Base-by-base conservation (phyloP, 805 yeast genomes). In the Wickerhamiella lipophila region DNA sequence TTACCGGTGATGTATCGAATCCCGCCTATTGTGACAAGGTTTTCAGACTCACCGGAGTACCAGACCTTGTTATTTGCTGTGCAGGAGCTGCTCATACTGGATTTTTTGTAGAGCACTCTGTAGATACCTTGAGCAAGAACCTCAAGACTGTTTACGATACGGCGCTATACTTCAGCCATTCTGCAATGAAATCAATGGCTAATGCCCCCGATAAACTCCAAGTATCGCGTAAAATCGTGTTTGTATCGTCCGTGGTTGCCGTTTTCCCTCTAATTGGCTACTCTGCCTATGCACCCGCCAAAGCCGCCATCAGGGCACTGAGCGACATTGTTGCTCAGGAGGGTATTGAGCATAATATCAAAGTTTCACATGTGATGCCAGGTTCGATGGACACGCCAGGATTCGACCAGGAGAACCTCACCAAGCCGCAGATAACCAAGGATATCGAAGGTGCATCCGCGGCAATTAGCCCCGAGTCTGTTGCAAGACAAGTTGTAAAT, bases 311-410 rank as follows among this genome's bases (percentile, higher is more conserved):
- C 13, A 73, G 83, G 58, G 69, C 94, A 0, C 67, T 92, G 12
- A 79, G 87, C 0, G 83, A 82, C 44, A 69, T 82, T 5, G 65
- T 92, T 48, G 77, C 96, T 53, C 96, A 88, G 56, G 99, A 92
- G 61, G 70, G 82, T 39, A 58, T 71, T 0, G 80, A 82, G 5
- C 79, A 77, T 58, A 74, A 79, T 52, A 78, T 81, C 53, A 66
- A 81, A 23, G 83, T 92, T 0, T 74, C 81, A 4, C 78, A 85
- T 52, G 77, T 86, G 0, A 80, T 77, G 58, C 95, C 97, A 0
- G 98, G 98, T 0, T 87, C 86, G 60, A 87, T 89, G 64, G 75
- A 71, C 43, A 80, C 94, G 54, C 97, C 88, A 63, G 99, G 98
- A 0, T 92, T 64, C 59, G 74, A 67, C 2, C 78, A 78, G 51